These are phyloP conservation scores for Thinopyrum obtusiflorum DNA, from an alignment of 202 grass and related monocot genomes.

Conservation along the genomic window DNA sequence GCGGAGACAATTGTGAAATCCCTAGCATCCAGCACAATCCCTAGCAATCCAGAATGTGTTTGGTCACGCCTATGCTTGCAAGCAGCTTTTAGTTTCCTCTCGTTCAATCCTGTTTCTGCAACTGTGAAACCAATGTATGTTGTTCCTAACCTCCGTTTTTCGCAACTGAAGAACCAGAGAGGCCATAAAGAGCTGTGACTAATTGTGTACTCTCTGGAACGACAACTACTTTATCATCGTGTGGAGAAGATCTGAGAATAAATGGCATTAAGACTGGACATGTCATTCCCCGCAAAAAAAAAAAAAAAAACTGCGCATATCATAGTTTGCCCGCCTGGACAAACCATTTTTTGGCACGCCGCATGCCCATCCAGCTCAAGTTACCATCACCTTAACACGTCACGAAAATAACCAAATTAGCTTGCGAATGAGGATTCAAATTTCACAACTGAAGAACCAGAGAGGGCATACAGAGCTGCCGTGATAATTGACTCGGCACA, in stretches of 20 bases:
- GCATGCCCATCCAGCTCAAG: not conserved
- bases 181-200: not conserved
- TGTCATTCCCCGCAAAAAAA: too few species aligned
- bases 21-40: not conserved
- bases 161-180: too few species aligned
- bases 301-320: not conserved
- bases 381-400: not conserved
- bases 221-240: not conserved
- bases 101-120: not conserved
- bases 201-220: not conserved
- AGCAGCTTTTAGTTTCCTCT: not conserved
- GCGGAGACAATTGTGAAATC: not conserved
- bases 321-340: not conserved
- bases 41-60: not conserved
- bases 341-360: not conserved
- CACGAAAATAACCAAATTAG: not conserved
- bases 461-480: not conserved
- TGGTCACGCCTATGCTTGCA: not conserved
- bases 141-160: not conserved
- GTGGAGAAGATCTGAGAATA: too few species aligned
- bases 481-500: not conserved
- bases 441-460: not conserved
- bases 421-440: not conserved
- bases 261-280: too few species aligned
- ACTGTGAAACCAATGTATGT: not conserved